Base-by-base conservation (phyloP, 148 eudicot species). In the Suaeda aralocaspica region DNA sequence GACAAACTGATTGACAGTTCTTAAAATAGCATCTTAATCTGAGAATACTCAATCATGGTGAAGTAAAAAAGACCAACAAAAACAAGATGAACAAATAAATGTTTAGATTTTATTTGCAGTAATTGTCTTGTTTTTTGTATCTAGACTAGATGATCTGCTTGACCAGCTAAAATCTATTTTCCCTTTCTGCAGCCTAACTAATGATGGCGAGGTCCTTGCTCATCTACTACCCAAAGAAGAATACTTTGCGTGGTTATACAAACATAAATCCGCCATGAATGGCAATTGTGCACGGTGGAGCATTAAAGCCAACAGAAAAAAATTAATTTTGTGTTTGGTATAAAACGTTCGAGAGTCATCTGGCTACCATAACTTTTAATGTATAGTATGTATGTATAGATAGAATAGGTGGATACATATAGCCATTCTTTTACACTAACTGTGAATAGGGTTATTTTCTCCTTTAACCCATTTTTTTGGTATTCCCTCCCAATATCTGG, bases 171-270 rank as follows among this genome's bases (percentile, higher is more conserved):
- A 7, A 10, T 24, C 39, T 48, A 6, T 39, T 24, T 62, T 69
- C 33, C 45, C 22, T 34, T 78, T 62, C 63, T 72, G 85, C 82
- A 79, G 80, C 85, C 76, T 34, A 76, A 82, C 56, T 76, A 60
- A 71, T 42, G 73, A 51, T n/a, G 26, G n/a, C n/a, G 58, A 25
- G 41, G 33, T 55, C 52, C 62, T 36, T 33, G 58, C 48, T 61
- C 53, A 12, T 73, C 1, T 19, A 45, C 72, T 42, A 61, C 26
- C 44, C 30, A 16, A 46, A 31, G 30, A 33, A 72, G 68, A 29
- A 24, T 42, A 67, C 50, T 21, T 15, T 12, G 42, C 42, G 21
- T 30, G 56, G 49, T 69, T 41, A 4, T 19, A 60, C 55, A 58
- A 25, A 33, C 68, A 59, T 51, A 51, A 70, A 70, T 60, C 60